phyloP scores from a whole-genome alignment of 2,329 filamentous ascomycete genomes.

The Trichoderma koningii region DNA sequence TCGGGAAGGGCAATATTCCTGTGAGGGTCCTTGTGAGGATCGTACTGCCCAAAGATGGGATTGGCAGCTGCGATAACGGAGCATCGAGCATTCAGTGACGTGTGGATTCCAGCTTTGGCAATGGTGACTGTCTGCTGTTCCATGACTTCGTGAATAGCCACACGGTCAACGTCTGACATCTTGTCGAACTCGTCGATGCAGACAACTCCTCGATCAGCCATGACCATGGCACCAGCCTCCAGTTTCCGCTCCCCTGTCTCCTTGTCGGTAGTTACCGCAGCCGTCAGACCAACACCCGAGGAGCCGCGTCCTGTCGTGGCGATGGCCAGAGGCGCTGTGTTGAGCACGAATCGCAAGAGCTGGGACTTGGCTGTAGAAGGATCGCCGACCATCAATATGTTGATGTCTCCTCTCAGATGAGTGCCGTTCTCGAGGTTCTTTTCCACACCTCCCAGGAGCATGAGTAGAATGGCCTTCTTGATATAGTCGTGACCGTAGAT shows the following conservation, averaged over 20 bases:
- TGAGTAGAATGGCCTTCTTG: slow-evolving; percentile 94
- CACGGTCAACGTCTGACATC: slow-evolving; percentile 97
- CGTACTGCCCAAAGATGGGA: slow-evolving; percentile 97
- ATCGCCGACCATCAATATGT: slow-evolving; percentile 98
- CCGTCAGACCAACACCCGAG: slow-evolving; percentile 95
- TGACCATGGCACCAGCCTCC: slow-evolving; percentile 98
- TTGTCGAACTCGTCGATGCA: slow-evolving; percentile 99
- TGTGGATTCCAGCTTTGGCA: slow-evolving; percentile 97
- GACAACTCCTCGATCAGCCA: slow-evolving; percentile 93
- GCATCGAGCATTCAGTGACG: slow-evolving; percentile 92
- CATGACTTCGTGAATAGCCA: slow-evolving; percentile 99
- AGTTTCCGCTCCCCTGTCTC: slow-evolving; percentile 93
- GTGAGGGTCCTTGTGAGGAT: slow-evolving; percentile 97
- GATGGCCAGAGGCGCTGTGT: slow-evolving; percentile 94
- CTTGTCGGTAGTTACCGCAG: slow-evolving; percentile 94
- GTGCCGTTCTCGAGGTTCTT: slow-evolving; percentile 99
- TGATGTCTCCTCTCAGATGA: slow-evolving; percentile 97
- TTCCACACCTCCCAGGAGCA: slow-evolving; percentile 94
- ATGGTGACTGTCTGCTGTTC: slow-evolving; percentile 99
- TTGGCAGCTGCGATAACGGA: slow-evolving; percentile 96
- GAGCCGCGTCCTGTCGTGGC: slow-evolving; percentile 96
- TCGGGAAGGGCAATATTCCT: slow-evolving; percentile 98
- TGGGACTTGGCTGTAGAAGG: slow-evolving; percentile 99
- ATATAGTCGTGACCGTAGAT: slow-evolving; percentile 97
- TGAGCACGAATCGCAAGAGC: slow-evolving; percentile 91